Evolutionary conservation across 1,284 basidiomycete species (phyloP), one percentile per base, ranked within the genome.

Genomic region (Irpex sp.): DNA sequence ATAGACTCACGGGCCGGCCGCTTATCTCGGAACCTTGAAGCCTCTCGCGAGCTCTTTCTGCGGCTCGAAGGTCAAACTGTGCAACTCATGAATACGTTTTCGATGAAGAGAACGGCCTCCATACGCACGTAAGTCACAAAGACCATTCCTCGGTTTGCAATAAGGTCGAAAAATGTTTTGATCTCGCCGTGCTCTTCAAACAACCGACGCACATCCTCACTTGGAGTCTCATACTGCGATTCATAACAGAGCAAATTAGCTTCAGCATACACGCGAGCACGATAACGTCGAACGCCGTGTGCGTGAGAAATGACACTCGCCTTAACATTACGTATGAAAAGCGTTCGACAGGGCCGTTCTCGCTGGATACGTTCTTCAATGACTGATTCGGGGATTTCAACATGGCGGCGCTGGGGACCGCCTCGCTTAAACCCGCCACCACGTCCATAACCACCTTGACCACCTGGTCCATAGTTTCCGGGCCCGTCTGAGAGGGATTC

Each of bases 321-420:
- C 86, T 95, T 96, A 71, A 98, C 93, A 75, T 98, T 98, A 71
- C 97, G 91, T 67, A 98, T 95, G 74, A 99, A 99, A 47, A 99
- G 79, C 0, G 96, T 98, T 59, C 97, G 86, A 76, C 97, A 97
- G 0, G 96, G 96, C 70, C 93, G 85, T 78, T 97, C 96, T 70
- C 92, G 88, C 74, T 93, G 88, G 67, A 95, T 91, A 65, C 94
- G 87, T 74, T 95, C 91, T 79, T 93, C 91, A 78, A 95, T 95
- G 68, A 94, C 87, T 36, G 87, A 89, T 74, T 93, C 91, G 81
- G 91, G 89, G 54, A 90, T 85, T 77, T 92, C 89, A 79, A 85
- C 84, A 75, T 91, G 88, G 73, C 86, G 87, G 68, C 86, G 86
- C 66, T 68, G 70, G 31, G 34, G 21, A 31, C 57, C 60, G 34